A percentile compares a stretch with the other conserved stretches of the same genome.
Evolutionary conservation across 768 basidiomycete species (phyloP).

Genomic region (Collybia mongolica): DNA sequence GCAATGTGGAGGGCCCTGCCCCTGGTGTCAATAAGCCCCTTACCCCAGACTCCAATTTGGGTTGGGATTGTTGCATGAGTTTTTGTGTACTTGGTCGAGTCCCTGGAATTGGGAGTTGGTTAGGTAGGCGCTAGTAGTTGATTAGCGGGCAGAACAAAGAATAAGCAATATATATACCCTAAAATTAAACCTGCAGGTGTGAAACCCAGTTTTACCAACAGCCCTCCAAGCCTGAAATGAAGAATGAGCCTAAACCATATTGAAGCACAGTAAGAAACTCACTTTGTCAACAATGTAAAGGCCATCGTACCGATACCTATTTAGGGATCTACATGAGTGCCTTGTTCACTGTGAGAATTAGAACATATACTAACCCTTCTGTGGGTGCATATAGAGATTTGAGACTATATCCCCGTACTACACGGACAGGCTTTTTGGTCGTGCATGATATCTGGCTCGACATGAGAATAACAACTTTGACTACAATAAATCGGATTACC

Average conservation of each 20-base stretch:
- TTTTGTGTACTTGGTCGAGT: not conserved
- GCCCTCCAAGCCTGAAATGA: conserved; percentile 14
- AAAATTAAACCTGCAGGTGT: conserved; percentile 20
- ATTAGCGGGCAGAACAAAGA: not conserved
- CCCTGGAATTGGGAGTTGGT: not conserved
- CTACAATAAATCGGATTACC: conserved; percentile 1
- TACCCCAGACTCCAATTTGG: not conserved
- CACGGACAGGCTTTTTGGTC: conserved; percentile 32
- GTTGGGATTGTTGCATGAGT: not conserved
- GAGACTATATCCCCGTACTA: conserved; percentile 28
- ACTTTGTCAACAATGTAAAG: conserved; percentile 20
- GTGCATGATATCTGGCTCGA: conserved; percentile 22
- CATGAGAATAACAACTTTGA: not conserved
- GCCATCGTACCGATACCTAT: conserved; percentile 24
- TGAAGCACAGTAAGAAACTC: not conserved
- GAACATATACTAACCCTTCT: conserved; percentile 16
- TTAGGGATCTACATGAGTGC: not conserved
- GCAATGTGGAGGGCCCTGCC: not conserved
- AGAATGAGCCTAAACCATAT: too few relatives aligned
- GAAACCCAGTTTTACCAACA: conserved; percentile 17
- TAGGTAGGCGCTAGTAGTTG: not conserved
- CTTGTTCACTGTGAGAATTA: not conserved
- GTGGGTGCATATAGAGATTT: conserved; percentile 18
- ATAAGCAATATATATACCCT: conserved; percentile 4
- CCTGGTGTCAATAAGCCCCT: not conserved